Base-by-base conservation (phyloP, 805 yeast genomes). In the Tetrapisispora phaffii region DNA sequence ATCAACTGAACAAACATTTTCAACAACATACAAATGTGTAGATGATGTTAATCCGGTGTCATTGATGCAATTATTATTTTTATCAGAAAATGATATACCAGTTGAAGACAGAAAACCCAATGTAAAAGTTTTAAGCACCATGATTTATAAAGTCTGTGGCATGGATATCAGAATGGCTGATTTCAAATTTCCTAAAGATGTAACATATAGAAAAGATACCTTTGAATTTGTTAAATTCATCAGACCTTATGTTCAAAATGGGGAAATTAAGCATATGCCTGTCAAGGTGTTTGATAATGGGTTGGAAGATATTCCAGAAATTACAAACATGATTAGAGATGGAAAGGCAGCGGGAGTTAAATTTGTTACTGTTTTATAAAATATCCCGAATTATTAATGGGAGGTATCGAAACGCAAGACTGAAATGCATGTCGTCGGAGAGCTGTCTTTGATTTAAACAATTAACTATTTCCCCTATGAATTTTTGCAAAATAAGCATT, bases 101-200 rank as follows among this genome's bases (percentile, higher is more conserved):
- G 61, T 59, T 19, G 47, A 53, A 3, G 56, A 55, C 29, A 65
- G 69, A 52, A 53, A 56, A 41, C 55, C 55, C 7, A 61, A 65
- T 41, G 70, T 69, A 23, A 52, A 45, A 4, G 51, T 63, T 36
- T 62, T 59, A 20, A 48, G 52, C 6, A 63, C 75, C 1, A 45
- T 71, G 23, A 68, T 68, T 7, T 73, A 72, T 46, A 46, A 62
- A 15, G 66, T 63, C 7, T 50, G 55, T 23, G 75, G 74, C 40
- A 58, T 56, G 19, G 63, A 59, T 10, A 57, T 63, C 17, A 39
- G 55, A 16, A 59, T 71, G 22, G 60, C 55, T n/a, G 56, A 54
- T 9, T 17, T 41, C n/a, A 45, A 32, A 41, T 49, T 57, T 34
- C 62, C 56, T 29, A 59, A 56, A 24, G 52, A 45, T 31, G 57